phyloP scores from a whole-genome alignment of 768 basidiomycete genomes.

The Gloeopeniophorella convolvens region DNA sequence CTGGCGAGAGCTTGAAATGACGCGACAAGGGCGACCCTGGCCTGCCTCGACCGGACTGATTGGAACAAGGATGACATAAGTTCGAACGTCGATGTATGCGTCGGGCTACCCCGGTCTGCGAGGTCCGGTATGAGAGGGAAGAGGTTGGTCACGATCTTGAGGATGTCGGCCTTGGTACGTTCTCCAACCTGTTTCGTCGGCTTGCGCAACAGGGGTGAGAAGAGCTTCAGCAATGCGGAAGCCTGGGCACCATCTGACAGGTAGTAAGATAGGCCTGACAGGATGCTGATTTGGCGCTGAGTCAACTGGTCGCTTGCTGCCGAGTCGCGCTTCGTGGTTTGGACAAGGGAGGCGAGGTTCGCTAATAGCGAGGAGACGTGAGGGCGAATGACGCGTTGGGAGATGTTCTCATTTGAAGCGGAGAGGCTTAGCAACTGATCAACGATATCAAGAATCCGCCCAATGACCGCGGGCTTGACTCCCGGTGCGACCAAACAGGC shows the following conservation, averaged over 20 bases:
- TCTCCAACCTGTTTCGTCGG: constrained; percentile 74
- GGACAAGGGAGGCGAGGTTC: constrained; percentile 64
- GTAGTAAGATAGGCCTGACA: constrained; percentile 75
- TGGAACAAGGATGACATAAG: constrained; percentile 76
- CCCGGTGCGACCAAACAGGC: constrained; percentile 74
- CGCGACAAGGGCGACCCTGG: constrained; percentile 61
- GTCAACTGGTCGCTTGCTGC: constrained; percentile 55
- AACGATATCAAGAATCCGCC: constrained; percentile 78
- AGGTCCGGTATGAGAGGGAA: constrained; percentile 65
- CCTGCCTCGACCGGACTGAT: constrained; percentile 60
- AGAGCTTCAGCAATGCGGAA: constrained; percentile 58
- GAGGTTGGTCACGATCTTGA: constrained; percentile 61
- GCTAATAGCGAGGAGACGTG: constrained; percentile 65
- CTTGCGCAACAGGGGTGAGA: constrained; percentile 74
- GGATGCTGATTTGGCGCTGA: constrained; percentile 75
- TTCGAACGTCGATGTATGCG: constrained; percentile 50
- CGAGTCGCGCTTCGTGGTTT: constrained; percentile 47
- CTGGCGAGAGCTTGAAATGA: constrained; percentile 51
- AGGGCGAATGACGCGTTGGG: constrained; percentile 54
- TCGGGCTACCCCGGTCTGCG: constrained; percentile 34
- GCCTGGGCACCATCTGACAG: constrained; percentile 68
- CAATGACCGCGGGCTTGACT: constrained; percentile 81
- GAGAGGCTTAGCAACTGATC: constrained; percentile 60
- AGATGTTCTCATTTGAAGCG: constrained; percentile 41
- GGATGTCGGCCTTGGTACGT: constrained; percentile 75